Percentiles rank a stretch among this genome's conserved stretches.
Evolutionary conservation across 331 rosid species (phyloP).

Genomic region (Acacia pycnantha): DNA sequence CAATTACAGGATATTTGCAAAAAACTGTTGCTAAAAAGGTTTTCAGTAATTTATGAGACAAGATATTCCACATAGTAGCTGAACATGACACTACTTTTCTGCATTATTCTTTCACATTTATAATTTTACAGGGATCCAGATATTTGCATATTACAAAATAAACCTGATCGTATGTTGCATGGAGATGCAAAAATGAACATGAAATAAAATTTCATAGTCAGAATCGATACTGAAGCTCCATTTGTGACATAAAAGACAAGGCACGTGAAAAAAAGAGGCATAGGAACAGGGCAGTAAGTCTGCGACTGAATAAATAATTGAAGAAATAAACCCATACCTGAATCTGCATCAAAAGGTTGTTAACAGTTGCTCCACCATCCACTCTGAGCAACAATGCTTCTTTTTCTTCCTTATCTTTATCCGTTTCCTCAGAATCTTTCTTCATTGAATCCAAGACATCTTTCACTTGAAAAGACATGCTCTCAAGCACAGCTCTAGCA

Average conservation of each 20-base stretch:
- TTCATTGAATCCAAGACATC: conserved; percentile 90
- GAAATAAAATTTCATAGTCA: not conserved
- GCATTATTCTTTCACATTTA: not conserved
- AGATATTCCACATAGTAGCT: not conserved
- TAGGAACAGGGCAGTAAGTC: not conserved
- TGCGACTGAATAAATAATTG: not conserved
- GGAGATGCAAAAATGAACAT: not conserved
- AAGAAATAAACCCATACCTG: conserved; percentile 62
- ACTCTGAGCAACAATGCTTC: conserved; percentile 69
- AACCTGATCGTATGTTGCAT: not conserved
- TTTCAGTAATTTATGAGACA: not conserved
- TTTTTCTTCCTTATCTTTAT: conserved; percentile 30
- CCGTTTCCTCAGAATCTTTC: conserved; percentile 53
- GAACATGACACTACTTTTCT: not conserved
- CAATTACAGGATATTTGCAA: not conserved
- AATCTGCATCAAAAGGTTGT: conserved; percentile 85
- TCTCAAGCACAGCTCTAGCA: conserved; percentile 91
- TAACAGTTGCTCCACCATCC: conserved; percentile 90
- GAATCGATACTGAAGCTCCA: not conserved
- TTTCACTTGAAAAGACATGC: conserved; percentile 86
- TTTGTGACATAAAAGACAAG: not conserved
- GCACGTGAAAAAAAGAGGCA: not conserved
- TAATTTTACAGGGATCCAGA: not conserved
- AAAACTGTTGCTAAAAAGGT: not conserved
- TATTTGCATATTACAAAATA: not conserved